These are phyloP conservation scores for Chrysoporthe austroafricana DNA, from an alignment of 2,329 filamentous ascomycete species.

Conservation along the genomic window DNA sequence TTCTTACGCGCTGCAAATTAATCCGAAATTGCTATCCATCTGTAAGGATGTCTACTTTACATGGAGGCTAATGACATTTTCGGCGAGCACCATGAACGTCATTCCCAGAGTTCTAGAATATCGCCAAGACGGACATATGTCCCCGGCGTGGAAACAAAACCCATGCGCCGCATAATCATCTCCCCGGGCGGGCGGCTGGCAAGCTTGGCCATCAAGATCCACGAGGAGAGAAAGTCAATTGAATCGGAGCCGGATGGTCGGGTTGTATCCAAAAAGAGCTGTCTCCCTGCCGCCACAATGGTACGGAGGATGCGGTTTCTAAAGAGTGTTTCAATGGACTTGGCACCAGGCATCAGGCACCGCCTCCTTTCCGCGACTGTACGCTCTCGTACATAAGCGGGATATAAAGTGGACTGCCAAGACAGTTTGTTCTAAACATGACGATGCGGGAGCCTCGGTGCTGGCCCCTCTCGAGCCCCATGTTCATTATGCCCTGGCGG, in stretches of 20 bases:
- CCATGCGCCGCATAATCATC: background rate
- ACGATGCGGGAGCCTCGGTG: constrained; percentile 10
- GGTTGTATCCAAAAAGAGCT: background rate
- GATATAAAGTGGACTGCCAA: constrained; percentile 18
- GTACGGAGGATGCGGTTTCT: background rate
- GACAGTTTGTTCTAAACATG: constrained; percentile 17
- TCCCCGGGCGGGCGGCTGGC: background rate
- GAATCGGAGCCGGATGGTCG: background rate
- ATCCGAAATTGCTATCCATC: constrained; percentile 1
- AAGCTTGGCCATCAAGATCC: background rate
- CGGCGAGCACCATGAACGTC: background rate
- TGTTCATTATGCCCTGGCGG: background rate
- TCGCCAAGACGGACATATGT: background rate
- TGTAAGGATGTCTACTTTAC: background rate
- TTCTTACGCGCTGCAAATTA: background rate
- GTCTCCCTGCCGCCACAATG: background rate
- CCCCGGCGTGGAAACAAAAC: no score
- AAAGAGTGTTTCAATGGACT: constrained; percentile 5
- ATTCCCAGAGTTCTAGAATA: background rate
- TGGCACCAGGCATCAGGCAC: constrained; percentile 15
- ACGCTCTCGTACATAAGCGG: constrained; percentile 10
- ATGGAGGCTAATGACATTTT: background rate
- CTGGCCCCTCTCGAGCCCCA: background rate
- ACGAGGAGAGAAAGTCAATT: background rate
- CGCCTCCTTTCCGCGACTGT: constrained; percentile 9